A percentile compares a stretch with the other conserved stretches of the same genome.
Evolutionary conservation across 2,329 filamentous ascomycete genomes (phyloP).

Genomic region (Talaromyces amestolkiae): DNA sequence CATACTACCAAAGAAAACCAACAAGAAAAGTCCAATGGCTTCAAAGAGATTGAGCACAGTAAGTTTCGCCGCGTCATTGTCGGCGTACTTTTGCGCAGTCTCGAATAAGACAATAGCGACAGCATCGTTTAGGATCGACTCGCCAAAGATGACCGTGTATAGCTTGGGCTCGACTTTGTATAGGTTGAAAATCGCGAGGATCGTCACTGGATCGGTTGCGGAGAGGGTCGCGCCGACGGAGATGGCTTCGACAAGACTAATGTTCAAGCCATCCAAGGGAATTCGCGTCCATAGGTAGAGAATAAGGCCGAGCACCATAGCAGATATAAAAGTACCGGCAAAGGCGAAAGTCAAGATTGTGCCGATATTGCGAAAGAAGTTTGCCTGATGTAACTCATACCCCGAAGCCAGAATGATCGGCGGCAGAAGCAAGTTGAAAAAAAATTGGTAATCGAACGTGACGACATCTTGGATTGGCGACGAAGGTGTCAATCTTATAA

Average conservation of each 20-base stretch:
- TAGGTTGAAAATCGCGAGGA: slow-evolving; percentile 96
- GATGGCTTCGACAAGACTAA: slow-evolving; percentile 93
- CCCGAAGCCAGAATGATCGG: slow-evolving; percentile 96
- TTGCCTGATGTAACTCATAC: slow-evolving; percentile 96
- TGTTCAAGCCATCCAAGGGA: slow-evolving; percentile 77
- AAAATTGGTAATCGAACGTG: slow-evolving; percentile 98
- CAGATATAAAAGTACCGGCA: slow-evolving; percentile 93
- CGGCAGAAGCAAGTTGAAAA: slow-evolving; percentile 97
- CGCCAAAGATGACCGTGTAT: slow-evolving; percentile 97
- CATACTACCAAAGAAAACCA: slow-evolving; percentile 93
- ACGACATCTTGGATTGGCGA: slow-evolving; percentile 85
- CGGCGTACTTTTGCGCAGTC: slow-evolving; percentile 89
- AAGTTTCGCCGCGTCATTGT: slow-evolving; percentile 64
- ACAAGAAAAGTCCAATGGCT: slow-evolving; percentile 88
- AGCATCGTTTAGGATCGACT: slow-evolving; percentile 96
- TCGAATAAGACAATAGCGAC: slow-evolving; percentile 99
- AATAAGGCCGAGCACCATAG: slow-evolving; percentile 86
- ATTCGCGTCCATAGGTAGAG: slow-evolving; percentile 86
- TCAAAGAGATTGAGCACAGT: slow-evolving; percentile 82
- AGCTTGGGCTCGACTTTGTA: slow-evolving; percentile 99
- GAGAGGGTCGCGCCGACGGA: slow-evolving; percentile 94
- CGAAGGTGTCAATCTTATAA: slow-evolving; percentile 76
- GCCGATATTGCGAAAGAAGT: slow-evolving; percentile 98
- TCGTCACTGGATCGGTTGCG: slow-evolving; percentile 95
- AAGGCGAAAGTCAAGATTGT: slow-evolving; percentile 98